Base-by-base conservation (phyloP, 1,139 yeast genomes). In the Casaregolazyma suthepensis region DNA sequence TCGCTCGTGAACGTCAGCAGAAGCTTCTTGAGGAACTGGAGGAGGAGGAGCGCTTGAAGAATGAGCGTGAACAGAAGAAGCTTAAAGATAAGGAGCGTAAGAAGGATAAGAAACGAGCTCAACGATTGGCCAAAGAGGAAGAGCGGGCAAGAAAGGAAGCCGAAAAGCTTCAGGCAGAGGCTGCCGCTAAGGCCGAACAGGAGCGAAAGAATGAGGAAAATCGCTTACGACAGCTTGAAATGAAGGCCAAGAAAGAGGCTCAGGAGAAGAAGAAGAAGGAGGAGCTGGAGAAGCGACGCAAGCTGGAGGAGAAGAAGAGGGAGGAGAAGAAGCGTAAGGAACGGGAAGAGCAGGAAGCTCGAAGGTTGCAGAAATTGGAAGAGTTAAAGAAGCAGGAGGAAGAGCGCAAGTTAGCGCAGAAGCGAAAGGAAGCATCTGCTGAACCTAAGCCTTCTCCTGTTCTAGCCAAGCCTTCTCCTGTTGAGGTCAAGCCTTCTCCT, bases 21-120 rank as follows among this genome's bases (percentile, higher is more conserved):
- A 81, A 76, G 67, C 79, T 86, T 57, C 79, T 87, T 58, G 89
- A 82, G 63, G 96, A 88, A 65, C 77, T 88, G 48, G 95, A 87
- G 56, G 88, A 85, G 18, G 95, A 87, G 67, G 87, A 82, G 60
- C 76, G 77, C 50, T 81, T 83, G 29, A 79, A 82, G 64, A 81
- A 80, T 63, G 90, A 85, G 60, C 81, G 81, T 48, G 93, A 85
- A 66, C 80, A 81, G 66, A 85, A 85, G 69, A 85, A 84, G 64
- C 75, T 78, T 58, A 78, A 78, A 56, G 93, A 86, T 60, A 83
- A 81, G 68, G 95, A 88, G 63, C 84, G 83, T 71, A 83, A 85
- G 54, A 83, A 84, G 66, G 94, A 87, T 62, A 87, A 86, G 76
- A 87, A 86, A 66, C 77, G 85, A 23, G 75, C 79, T 45, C 83